Evolutionary conservation across 345 rosid species (phyloP).

Genomic region (Geranium brycei): DNA sequence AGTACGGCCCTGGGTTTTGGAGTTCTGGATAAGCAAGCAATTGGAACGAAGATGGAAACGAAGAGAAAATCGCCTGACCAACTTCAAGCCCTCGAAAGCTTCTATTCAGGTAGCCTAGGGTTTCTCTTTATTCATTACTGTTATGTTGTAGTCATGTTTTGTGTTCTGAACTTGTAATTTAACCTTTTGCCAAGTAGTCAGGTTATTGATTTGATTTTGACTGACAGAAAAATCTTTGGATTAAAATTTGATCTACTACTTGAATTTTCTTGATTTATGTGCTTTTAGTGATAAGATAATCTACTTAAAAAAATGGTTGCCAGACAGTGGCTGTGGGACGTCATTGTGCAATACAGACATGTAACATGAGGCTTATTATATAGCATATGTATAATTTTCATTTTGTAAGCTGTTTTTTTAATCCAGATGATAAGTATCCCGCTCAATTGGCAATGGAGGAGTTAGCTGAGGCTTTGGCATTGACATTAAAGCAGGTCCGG

Average conservation of each 20-base stretch:
- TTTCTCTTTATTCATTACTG: neutral
- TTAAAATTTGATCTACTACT: too few species aligned
- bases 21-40: slow-evolving; percentile 2
- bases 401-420: slow-evolving; percentile 1
- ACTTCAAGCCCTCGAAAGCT: slow-evolving; percentile 53
- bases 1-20: neutral
- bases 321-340: neutral
- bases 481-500: slow-evolving; percentile 61
- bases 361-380: neutral
- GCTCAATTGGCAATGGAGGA: slow-evolving; percentile 35
- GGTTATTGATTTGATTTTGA: too few species aligned
- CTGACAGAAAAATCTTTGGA: too few species aligned
- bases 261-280: too few species aligned
- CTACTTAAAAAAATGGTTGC: too few species aligned
- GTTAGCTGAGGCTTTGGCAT: slow-evolving; percentile 37
- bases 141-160: neutral
- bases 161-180: too few species aligned
- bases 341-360: neutral
- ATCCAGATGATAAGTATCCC: slow-evolving; percentile 55
- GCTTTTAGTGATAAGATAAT: too few species aligned
- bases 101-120: slow-evolving; percentile 37
- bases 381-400: neutral
- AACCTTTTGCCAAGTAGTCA: too few species aligned
- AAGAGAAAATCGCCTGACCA: slow-evolving; percentile 66
- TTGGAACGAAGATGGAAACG: slow-evolving; percentile 16